A percentile compares a stretch with the other conserved stretches of the same genome.
Evolutionary conservation across 805 yeast genomes (phyloP).

Genomic region (Candida qinlingensis): DNA sequence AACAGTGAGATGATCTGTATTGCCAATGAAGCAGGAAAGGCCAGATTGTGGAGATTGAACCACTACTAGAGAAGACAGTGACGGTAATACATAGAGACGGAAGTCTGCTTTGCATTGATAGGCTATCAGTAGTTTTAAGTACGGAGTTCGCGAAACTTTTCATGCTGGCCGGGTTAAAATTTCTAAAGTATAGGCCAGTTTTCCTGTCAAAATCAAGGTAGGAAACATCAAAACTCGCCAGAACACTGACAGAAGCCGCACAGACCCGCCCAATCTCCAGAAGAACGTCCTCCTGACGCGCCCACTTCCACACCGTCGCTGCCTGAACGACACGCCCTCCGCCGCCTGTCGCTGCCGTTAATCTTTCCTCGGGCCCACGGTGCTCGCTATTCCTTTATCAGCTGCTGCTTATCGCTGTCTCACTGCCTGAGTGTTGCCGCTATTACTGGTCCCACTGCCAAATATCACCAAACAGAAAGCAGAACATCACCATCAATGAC

Average conservation of each 20-base stretch:
- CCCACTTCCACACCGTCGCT: too few species aligned
- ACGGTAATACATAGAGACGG: too few species aligned
- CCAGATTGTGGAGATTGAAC: constrained; percentile 81
- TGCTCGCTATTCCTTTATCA: background rate
- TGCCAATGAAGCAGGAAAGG: constrained; percentile 89
- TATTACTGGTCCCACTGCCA: background rate
- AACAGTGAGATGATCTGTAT: constrained; percentile 77
- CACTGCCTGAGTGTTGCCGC: background rate
- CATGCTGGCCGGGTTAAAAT: background rate
- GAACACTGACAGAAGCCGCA: too few species aligned
- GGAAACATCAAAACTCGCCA: too few species aligned
- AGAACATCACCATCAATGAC: background rate
- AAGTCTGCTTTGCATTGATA: too few species aligned
- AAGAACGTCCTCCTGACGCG: too few species aligned
- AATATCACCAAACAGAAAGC: background rate
- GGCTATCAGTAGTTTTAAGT: too few species aligned
- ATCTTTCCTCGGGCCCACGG: too few species aligned
- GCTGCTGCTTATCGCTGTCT: background rate
- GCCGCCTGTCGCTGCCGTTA: too few species aligned
- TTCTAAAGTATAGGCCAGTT: background rate
- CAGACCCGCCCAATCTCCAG: too few species aligned
- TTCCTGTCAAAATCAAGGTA: background rate
- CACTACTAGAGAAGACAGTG: constrained; percentile 46
- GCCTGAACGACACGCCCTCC: too few species aligned
- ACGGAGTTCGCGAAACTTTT: too few species aligned